Evolutionary conservation across 768 basidiomycete genomes (phyloP), one percentile per base, ranked within the genome.

Genomic region (Hypholoma sublateritium): DNA sequence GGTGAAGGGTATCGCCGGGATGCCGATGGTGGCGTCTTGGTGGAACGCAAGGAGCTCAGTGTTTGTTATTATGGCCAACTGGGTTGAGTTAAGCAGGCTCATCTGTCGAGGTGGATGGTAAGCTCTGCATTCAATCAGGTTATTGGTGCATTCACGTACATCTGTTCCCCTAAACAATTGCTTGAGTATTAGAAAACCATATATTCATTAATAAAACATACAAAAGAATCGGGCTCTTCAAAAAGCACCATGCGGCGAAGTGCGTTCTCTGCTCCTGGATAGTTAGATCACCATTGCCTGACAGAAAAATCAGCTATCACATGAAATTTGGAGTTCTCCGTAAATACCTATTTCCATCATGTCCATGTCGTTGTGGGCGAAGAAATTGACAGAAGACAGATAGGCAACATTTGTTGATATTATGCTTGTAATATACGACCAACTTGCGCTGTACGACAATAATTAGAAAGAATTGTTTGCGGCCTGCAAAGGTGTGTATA

Each of bases 191-290:
- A 19, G 42, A 13, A 16, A 43, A 9, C 13, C 11, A 19, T 11
- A 24, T 7, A 32, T 32, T 32, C 5, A 32, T 32, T 32, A 6
- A 16, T 46, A 44, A 19, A 19, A 56, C 72, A 62, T 51, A 74
- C 73, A 83, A 67, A n/a, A 84, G 68, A 50, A 84, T 82, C 2
- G 82, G 82, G 56, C 81, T 82, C 63, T 83, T 83, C 59, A 83
- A 66, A 64, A 82, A 80, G n/a, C 70, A 71, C 82, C 82, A 84
- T 24, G 75, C 79, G n/a, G 82, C 80, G 55, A 84, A 83, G 68
- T 84, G 82, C 8, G 81, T 81, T 5, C 81, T 74, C 44, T 83
- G 71, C 59, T 84, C 82, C 56, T 77, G 64, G 22, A 78, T 69
- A 1, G 79, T 80, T 17, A 82, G 67, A 35, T 65, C 70, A 3